These are phyloP conservation scores for Dothideomycetes sp. DNA, from an alignment of 2,329 filamentous ascomycete genomes.

Conservation along the genomic window DNA sequence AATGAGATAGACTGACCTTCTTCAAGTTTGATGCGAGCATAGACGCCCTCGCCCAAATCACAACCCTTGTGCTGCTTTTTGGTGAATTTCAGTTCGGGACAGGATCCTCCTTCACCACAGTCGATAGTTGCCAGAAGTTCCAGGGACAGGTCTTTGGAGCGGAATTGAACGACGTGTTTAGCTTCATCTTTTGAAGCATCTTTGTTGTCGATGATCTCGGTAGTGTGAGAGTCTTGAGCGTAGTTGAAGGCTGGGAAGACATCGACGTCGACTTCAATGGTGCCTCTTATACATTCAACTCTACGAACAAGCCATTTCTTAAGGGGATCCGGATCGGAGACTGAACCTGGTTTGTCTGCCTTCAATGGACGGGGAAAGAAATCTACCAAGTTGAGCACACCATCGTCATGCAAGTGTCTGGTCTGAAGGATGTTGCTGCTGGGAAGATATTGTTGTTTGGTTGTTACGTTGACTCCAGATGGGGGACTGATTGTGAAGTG, in stretches of 20 bases:
- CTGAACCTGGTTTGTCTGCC: constrained; percentile 37
- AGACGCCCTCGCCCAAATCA: constrained; percentile 54
- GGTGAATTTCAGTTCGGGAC: constrained; percentile 47
- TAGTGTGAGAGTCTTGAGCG: constrained; percentile 53
- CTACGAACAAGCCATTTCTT: constrained; percentile 64
- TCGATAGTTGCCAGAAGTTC: constrained; percentile 62
- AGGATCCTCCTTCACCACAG: constrained; percentile 42
- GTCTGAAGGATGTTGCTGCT: constrained; percentile 69
- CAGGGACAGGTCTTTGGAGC: constrained; percentile 49
- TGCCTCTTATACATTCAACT: constrained; percentile 63
- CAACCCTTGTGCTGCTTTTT: constrained; percentile 41
- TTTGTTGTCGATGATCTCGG: constrained; percentile 41
- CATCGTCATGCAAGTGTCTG: constrained; percentile 66
- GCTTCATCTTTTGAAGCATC: constrained; percentile 16
- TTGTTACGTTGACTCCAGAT: constrained; percentile 47
- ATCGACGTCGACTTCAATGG: constrained; percentile 56
- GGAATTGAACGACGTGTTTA: constrained; percentile 46
- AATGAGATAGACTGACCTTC: constrained; percentile 64
- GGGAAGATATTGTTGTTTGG: constrained; percentile 69
- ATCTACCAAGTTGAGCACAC: constrained; percentile 63
- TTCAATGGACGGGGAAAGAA: constrained; percentile 62
- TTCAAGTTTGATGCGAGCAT: constrained; percentile 48
- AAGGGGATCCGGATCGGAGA: constrained; percentile 40
- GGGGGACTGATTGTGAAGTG: constrained; percentile 56
- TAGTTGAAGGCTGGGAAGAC: constrained; percentile 68